phyloP scores from a whole-genome alignment of 208 protist species.

The Leishmania turanica region DNA sequence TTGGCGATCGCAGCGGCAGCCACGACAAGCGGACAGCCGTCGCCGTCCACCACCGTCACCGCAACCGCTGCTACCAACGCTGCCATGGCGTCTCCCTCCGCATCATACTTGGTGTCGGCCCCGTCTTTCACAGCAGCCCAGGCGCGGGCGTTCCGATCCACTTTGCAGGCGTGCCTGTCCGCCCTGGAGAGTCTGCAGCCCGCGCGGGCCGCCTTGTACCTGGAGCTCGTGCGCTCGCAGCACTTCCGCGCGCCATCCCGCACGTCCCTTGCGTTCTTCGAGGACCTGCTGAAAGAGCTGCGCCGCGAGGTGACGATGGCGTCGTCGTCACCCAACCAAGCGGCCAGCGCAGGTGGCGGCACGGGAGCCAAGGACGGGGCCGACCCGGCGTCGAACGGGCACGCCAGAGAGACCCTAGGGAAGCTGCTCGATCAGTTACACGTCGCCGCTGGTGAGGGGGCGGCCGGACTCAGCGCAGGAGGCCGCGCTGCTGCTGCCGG shows the following conservation, averaged over 20 bases:
- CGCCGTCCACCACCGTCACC: not conserved
- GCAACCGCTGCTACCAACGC: not conserved
- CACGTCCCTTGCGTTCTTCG: slow-evolving; percentile 48
- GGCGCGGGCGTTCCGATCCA: slow-evolving; percentile 44
- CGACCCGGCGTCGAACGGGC: slow-evolving; percentile 14
- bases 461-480: not conserved
- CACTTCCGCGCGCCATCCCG: slow-evolving; percentile 39
- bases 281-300: slow-evolving; percentile 49
- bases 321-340: not conserved
- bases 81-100: not conserved
- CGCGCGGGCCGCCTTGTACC: slow-evolving; percentile 47
- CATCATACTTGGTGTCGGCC: not conserved
- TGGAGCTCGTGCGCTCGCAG: slow-evolving; percentile 52
- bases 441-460: slow-evolving; percentile 14
- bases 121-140: slow-evolving; percentile 35
- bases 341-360: not conserved
- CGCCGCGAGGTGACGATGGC: slow-evolving; percentile 29
- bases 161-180: slow-evolving; percentile 54
- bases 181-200: slow-evolving; percentile 66
- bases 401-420: slow-evolving; percentile 39
- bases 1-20: not conserved
- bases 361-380: not conserved
- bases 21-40: slow-evolving; percentile 2
- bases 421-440: slow-evolving; percentile 56
- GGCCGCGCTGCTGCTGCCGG: not conserved